Base-by-base conservation (phyloP, 768 basidiomycete genomes). In the Rhodotorula kratochvilovae region DNA sequence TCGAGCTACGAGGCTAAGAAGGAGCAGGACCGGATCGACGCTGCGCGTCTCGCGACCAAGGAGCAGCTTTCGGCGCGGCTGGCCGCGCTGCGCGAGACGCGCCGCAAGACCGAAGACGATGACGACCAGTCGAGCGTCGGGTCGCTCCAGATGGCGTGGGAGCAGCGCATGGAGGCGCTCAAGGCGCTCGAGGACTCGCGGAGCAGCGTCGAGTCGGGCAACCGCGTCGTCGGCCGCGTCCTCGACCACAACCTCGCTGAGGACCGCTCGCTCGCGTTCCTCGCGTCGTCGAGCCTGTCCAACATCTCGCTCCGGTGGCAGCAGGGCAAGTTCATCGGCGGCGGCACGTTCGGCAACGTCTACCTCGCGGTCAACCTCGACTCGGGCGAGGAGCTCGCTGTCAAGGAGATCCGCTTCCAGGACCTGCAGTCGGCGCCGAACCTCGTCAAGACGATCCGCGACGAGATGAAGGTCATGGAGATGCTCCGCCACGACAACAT, bases 321-420 rank as follows among this genome's bases (percentile, higher is more conserved):
- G 80, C 96, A 99, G 81, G 93, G 95, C 23, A 87, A 90, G 68
- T 97, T 97, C 82, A 97, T 99, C 76, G 96, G 95, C 61, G 88
- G 93, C n/a, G 96, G 96, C 25, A 94, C 96, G 16, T 97, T 96
- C 80, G 96, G 96, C 31, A 95, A 91, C n/a, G 96, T 99, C n/a
- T 99, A 98, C 80, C 86, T 92, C 58, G 96, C 94, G 27, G 90
- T 97, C 81, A 98, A 98, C 79, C 85, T 98, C 66, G 96, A 98
- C 79, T 89, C 90, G 2, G 92, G 94, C 57, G 90, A 90, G 54
- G 87, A 97, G 71, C 97, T 99, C 93, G 96, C 96, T 16, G 96
- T 97, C 77, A 99, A 99, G 82, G 96, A 98, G 82, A 92, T 98
- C 80, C 92, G 92, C 69, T 95, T 94, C 80, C 92, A 94, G 79